Evolutionary conservation across 371 early-diverging fungal species (phyloP).

Genomic region (Zopfochytrium polystomum): DNA sequence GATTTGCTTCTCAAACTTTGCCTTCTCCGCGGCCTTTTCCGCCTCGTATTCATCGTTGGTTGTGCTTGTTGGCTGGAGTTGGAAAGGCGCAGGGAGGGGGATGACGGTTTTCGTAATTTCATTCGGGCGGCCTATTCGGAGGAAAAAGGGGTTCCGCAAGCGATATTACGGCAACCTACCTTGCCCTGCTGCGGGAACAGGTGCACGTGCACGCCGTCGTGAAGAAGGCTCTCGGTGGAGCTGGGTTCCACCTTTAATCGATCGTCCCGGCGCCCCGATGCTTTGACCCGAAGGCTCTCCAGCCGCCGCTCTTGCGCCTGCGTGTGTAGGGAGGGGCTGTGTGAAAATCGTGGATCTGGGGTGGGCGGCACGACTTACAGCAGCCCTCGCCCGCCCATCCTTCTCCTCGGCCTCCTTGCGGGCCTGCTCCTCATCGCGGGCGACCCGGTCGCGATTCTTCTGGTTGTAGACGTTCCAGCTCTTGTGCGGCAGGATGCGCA

Average conservation of each 20-base stretch:
- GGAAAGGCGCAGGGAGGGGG: no score
- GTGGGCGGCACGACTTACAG: constrained; percentile 8
- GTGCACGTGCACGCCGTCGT: constrained; percentile 50
- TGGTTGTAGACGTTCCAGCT: constrained; percentile 79
- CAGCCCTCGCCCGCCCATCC: constrained; percentile 43
- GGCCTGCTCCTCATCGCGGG: constrained; percentile 61
- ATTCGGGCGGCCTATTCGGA: constrained; percentile 2
- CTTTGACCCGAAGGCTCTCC: constrained; percentile 11
- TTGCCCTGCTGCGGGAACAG: constrained; percentile 53
- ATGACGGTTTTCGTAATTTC: constrained; percentile 13
- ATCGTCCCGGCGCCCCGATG: constrained; percentile 2
- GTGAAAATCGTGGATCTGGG: no score
- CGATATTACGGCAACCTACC: constrained; percentile 1
- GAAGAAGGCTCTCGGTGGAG: background rate
- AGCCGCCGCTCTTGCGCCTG: constrained; percentile 34
- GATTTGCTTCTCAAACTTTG: constrained; percentile 52
- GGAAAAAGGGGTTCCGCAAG: constrained; percentile 3
- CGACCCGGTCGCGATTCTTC: constrained; percentile 66
- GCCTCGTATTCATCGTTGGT: constrained; percentile 58
- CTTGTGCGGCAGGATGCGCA: constrained; percentile 64
- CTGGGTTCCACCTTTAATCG: background rate
- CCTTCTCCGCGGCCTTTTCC: constrained; percentile 56
- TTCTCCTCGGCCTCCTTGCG: constrained; percentile 57
- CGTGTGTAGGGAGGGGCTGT: no score
- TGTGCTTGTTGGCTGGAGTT: constrained; percentile 11